Evolutionary conservation across 2,329 filamentous ascomycete genomes (phyloP).

Genomic region (Aspergillus sp.): DNA sequence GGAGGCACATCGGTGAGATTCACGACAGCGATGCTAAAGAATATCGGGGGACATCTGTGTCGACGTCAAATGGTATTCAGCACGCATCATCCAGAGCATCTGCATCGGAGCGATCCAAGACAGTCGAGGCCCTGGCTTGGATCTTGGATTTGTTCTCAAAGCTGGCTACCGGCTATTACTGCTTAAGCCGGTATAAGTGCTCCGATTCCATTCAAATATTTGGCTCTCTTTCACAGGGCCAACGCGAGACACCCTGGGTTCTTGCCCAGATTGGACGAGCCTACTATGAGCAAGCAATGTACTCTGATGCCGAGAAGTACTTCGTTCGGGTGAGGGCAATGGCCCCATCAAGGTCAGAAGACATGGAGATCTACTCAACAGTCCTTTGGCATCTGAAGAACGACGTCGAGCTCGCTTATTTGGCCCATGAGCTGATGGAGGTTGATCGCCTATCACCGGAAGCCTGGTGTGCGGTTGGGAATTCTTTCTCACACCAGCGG

Average conservation of each 20-base stretch:
- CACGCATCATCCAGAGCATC: conserved; percentile 32
- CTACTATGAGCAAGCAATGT: conserved; percentile 85
- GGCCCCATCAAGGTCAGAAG: conserved; percentile 78
- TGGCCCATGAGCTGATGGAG: conserved; percentile 88
- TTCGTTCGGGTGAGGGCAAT: conserved; percentile 78
- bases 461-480: conserved; percentile 93
- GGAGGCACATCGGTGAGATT: conserved; percentile 61
- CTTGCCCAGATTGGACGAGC: conserved; percentile 86
- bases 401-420: conserved; percentile 85
- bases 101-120: conserved; percentile 57
- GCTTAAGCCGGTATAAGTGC: conserved; percentile 76
- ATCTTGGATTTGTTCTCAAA: conserved; percentile 79
- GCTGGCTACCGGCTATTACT: conserved; percentile 76
- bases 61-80: conserved; percentile 27
- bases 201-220: conserved; percentile 74
- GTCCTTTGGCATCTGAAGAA: conserved; percentile 98
- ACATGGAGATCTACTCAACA: conserved; percentile 98
- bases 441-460: conserved; percentile 85
- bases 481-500: conserved; percentile 86
- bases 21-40: conserved; percentile 72
- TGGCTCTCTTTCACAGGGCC: conserved; percentile 66
- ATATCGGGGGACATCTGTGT: conserved; percentile 32
- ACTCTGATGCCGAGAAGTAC: conserved; percentile 80
- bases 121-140: conserved; percentile 73
- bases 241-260: conserved; percentile 92